Evolutionary conservation across 192 early-diverging fungal species (phyloP), one percentile per base, ranked within the genome.

Genomic region (Gigaspora rosea): DNA sequence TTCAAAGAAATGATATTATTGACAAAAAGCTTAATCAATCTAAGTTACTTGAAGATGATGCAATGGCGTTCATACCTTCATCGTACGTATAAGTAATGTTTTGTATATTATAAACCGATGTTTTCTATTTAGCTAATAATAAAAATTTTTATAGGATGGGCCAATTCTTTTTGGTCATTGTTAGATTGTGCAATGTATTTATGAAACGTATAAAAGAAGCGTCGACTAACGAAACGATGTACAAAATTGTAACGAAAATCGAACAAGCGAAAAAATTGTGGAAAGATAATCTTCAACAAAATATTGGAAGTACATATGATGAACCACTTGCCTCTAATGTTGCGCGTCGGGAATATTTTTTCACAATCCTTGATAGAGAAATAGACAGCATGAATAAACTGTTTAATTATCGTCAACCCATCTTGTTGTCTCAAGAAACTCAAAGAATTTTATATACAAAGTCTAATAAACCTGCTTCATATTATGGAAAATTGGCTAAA

Each of bases 151-250:
- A 69, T 69, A 69, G 67, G 9, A 8, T 69, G 8, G 67, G 67
- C 6, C 68, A 74, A 32, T 78, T 80, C 3, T 61, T 85, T 16
- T 63, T 85, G 4, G 79, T 77, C 10, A 77, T 85, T 57, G 79
- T 78, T 1, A 78, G 82, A 2, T 58, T 85, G 1, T 58, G 82
- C 2, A 81, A 82, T 77, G 73, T 80, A 48, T 12, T 83, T 8
- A 54, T 83, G n/a, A 78, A 51, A 8, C 78, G 82, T 12, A 75
- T 80, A 4, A 65, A 59, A 33, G 79, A 83, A 22, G 80, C 82
- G 2, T 67, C 66, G 12, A 57, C 62, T 3, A 75, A 22, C 77
- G 76, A 33, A 64, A 67, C 18, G 3, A 27, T 16, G 22, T 8
- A 1, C 76, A 71, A 49, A n/a, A 66, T 41, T 57, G 20, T 18